These are phyloP conservation scores for Haplosporangium sp. DNA, from an alignment of 371 early-diverging fungal species.

Conservation along the genomic window DNA sequence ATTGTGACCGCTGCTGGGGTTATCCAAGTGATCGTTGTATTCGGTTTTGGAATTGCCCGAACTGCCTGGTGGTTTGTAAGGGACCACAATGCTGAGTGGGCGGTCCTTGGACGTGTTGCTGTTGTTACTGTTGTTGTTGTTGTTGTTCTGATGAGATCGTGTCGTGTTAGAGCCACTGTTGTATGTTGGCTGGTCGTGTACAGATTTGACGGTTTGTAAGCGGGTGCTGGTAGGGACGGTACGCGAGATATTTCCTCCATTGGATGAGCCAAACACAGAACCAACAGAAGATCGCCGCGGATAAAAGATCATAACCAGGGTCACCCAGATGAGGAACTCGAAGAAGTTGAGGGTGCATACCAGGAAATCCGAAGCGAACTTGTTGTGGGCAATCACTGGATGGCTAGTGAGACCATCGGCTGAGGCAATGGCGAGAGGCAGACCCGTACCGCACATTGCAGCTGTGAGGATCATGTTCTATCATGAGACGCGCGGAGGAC, in stretches of 20 bases:
- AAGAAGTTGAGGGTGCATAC: conserved; percentile 35
- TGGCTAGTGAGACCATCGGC: conserved; percentile 17
- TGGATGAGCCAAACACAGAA: conserved; percentile 19
- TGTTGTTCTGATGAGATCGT: neutral
- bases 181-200: neutral
- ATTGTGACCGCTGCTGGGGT: neutral
- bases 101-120: conserved; percentile 2
- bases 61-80: conserved; percentile 11
- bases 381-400: conserved; percentile 27
- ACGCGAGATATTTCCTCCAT: conserved; percentile 15
- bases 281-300: conserved; percentile 33
- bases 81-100: conserved; percentile 9
- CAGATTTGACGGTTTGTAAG: neutral
- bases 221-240: conserved; percentile 10
- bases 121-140: neutral
- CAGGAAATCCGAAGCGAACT: conserved; percentile 34
- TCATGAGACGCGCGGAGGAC: neutral
- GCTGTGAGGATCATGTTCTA: conserved; percentile 27
- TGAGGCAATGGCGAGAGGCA: conserved; percentile 23
- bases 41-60: neutral
- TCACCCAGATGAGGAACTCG: conserved; percentile 29
- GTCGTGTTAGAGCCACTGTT: too few species aligned
- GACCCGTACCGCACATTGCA: conserved; percentile 11
- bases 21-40: neutral
- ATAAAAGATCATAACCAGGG: conserved; percentile 39